A percentile compares a stretch with the other conserved stretches of the same genome.
Evolutionary conservation across 768 basidiomycete genomes (phyloP).

Genomic region (Suillus placidus): DNA sequence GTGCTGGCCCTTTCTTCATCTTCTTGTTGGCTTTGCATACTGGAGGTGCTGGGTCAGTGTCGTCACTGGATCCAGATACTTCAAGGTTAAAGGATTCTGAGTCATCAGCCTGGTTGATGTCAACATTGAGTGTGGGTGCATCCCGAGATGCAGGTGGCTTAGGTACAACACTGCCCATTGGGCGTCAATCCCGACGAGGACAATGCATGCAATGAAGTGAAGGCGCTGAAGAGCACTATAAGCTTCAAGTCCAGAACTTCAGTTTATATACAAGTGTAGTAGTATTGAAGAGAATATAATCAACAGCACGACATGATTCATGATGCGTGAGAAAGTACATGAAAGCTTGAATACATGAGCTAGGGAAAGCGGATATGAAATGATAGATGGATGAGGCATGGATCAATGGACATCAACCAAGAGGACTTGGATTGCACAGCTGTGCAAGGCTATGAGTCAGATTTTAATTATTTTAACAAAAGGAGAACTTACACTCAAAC

Average conservation of each 20-base stretch:
- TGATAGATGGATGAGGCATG: neutral
- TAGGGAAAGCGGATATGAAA: neutral
- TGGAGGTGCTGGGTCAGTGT: neutral
- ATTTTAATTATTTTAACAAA: too few relatives aligned
- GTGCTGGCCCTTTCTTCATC: neutral
- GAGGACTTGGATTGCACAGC: neutral
- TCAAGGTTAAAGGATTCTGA: neutral
- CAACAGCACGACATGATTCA: neutral
- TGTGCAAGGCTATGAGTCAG: too few relatives aligned
- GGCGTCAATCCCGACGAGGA: neutral
- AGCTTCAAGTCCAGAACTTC: neutral
- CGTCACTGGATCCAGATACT: neutral
- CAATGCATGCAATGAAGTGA: neutral
- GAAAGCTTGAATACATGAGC: neutral
- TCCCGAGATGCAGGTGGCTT: neutral
- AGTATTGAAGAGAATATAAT: neutral
- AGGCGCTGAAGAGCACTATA: neutral
- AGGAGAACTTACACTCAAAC: too few relatives aligned
- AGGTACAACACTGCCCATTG: neutral
- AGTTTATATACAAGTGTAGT: neutral
- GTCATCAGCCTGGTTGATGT: neutral
- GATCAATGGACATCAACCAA: neutral
- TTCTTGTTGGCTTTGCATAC: neutral
- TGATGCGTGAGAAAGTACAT: neutral
- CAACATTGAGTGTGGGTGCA: neutral